Percentiles rank a stretch among this genome's conserved stretches.
Evolutionary conservation across 768 basidiomycete species (phyloP).

Genomic region (Termitomyces eurrhizus): DNA sequence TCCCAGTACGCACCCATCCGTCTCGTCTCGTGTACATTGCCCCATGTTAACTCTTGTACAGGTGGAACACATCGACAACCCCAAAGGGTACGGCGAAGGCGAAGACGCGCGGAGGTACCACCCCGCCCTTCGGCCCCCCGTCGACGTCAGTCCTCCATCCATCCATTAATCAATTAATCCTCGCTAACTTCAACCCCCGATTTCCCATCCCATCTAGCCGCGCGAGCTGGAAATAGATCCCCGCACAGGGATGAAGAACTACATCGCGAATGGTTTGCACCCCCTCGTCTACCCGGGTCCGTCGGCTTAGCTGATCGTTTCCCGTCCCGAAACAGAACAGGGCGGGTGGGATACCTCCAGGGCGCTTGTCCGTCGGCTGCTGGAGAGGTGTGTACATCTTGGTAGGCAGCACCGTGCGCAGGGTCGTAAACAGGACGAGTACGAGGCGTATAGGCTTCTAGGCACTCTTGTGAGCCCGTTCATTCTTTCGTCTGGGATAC

Average conservation of each 20-base stretch:
- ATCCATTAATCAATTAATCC: background rate
- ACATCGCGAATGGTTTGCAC: slow-evolving; percentile 72
- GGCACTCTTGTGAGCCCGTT: slow-evolving; percentile 48
- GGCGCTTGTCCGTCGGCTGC: slow-evolving; percentile 65
- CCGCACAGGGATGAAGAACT: slow-evolving; percentile 91
- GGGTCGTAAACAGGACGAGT: slow-evolving; percentile 63
- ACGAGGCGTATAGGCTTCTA: slow-evolving; percentile 77
- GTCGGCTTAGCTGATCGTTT: too few species aligned
- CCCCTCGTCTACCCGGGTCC: too few species aligned
- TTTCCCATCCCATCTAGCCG: slow-evolving; percentile 52
- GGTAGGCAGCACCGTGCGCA: slow-evolving; percentile 61
- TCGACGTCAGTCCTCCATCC: slow-evolving; percentile 50
- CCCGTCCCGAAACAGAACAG: slow-evolving; percentile 30
- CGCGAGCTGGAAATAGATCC: slow-evolving; percentile 83
- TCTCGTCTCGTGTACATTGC: too few species aligned
- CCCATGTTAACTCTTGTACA: slow-evolving; percentile 17
- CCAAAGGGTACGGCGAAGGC: slow-evolving; percentile 82
- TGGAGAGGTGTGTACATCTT: slow-evolving; percentile 75
- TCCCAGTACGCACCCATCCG: slow-evolving; percentile 41
- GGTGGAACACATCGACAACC: slow-evolving; percentile 91
- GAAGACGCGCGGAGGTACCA: slow-evolving; percentile 82
- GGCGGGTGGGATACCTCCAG: slow-evolving; percentile 89
- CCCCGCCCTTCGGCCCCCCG: slow-evolving; percentile 72
- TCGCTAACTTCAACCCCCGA: background rate
- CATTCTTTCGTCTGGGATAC: background rate